Percentiles rank a stretch among this genome's conserved stretches.
phyloP scores from a whole-genome alignment of 1,139 yeast genomes.

The Kodamaea sp. region DNA sequence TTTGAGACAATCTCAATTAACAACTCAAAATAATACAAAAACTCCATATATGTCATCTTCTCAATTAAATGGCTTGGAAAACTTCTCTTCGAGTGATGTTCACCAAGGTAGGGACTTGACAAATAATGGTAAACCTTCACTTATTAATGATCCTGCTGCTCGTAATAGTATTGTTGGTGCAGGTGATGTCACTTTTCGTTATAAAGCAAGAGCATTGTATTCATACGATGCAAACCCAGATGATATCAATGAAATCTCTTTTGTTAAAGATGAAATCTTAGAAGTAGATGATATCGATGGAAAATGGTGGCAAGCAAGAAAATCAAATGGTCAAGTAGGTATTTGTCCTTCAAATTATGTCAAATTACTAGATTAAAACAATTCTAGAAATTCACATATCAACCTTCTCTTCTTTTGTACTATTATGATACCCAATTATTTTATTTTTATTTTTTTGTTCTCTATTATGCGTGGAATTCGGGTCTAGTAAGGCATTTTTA shows the following conservation, averaged over 20 bases:
- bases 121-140: slow-evolving; percentile 14
- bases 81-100: slow-evolving; percentile 43
- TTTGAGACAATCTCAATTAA: slow-evolving; percentile 37
- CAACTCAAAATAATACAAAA: slow-evolving; percentile 19
- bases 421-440: no score
- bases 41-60: slow-evolving; percentile 52
- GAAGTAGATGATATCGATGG: slow-evolving; percentile 93
- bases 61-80: slow-evolving; percentile 58
- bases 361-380: slow-evolving; percentile 50
- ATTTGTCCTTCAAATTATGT: slow-evolving; percentile 96
- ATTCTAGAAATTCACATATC: background rate
- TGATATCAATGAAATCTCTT: slow-evolving; percentile 89
- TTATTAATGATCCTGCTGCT: slow-evolving; percentile 4
- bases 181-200: slow-evolving; percentile 57
- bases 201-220: slow-evolving; percentile 82
- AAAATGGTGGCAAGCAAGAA: slow-evolving; percentile 98
- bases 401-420: no score
- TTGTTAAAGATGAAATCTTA: slow-evolving; percentile 83
- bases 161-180: slow-evolving; percentile 2
- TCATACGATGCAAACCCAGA: slow-evolving; percentile 90
- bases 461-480: no score
- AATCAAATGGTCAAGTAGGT: slow-evolving; percentile 88
- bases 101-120: slow-evolving; percentile 34
- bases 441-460: no score
- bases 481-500: no score